Evolutionary conservation across 768 basidiomycete species (phyloP).

Genomic region (Hericium rajendrae): DNA sequence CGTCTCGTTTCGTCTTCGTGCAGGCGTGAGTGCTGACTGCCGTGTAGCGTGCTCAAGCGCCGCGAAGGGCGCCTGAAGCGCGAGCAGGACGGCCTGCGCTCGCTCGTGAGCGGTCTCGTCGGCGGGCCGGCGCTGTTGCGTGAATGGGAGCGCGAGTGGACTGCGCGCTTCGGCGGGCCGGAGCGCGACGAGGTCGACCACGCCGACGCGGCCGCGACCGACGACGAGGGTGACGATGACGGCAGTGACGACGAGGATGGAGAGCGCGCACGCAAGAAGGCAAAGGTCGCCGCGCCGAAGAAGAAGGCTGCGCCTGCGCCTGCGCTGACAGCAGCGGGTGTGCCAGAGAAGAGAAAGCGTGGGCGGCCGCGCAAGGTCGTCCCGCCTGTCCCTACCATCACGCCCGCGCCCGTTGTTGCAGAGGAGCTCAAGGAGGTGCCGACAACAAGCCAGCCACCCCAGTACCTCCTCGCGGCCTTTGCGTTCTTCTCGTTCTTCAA

Average conservation of each 20-base stretch:
- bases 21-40: background rate
- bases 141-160: constrained; percentile 75
- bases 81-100: constrained; percentile 68
- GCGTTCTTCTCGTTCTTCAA: constrained; percentile 84
- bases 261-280: constrained; percentile 53
- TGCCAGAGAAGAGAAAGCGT: constrained; percentile 73
- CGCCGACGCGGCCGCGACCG: constrained; percentile 32
- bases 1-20: constrained; percentile 10
- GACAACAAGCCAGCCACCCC: constrained; percentile 21
- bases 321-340: constrained; percentile 23
- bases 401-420: constrained; percentile 9
- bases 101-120: constrained; percentile 60
- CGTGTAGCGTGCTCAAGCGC: constrained; percentile 61
- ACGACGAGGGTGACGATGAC: constrained; percentile 46
- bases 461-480: constrained; percentile 76
- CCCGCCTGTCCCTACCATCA: constrained; percentile 20
- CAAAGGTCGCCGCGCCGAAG: constrained; percentile 35
- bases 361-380: constrained; percentile 72
- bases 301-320: constrained; percentile 32
- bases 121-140: constrained; percentile 60
- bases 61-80: constrained; percentile 61
- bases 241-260: constrained; percentile 28
- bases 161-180: constrained; percentile 62
- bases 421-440: constrained; percentile 10
- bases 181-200: constrained; percentile 52